A percentile compares a stretch with the other conserved stretches of the same genome.
phyloP scores from a whole-genome alignment of 306 rosid genomes.

The Trifolium subterraneum region DNA sequence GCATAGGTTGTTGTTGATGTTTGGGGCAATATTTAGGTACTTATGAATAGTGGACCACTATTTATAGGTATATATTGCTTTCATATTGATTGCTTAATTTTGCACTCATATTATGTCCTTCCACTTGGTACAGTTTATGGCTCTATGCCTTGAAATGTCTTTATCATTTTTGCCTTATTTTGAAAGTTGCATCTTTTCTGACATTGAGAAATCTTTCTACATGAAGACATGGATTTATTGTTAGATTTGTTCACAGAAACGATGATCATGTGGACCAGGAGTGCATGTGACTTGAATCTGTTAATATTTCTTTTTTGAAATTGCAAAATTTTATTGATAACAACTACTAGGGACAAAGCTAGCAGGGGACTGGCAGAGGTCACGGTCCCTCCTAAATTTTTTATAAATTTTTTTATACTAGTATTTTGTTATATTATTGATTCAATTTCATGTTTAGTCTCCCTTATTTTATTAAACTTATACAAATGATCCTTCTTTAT shows the following conservation, averaged over 20 bases:
- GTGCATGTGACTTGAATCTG: background rate
- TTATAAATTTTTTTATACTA: no score
- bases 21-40: background rate
- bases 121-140: background rate
- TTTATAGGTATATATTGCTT: background rate
- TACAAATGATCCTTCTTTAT: no score
- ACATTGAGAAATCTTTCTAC: background rate
- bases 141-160: background rate
- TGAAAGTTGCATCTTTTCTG: background rate
- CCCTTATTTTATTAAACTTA: no score
- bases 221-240: background rate
- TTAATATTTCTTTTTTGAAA: no score
- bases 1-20: background rate
- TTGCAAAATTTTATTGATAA: no score
- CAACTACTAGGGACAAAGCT: no score
- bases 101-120: background rate
- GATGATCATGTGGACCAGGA: background rate
- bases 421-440: no score
- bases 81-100: background rate
- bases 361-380: no score
- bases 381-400: no score
- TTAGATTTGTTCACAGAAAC: background rate
- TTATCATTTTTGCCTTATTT: background rate
- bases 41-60: background rate
- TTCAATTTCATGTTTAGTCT: no score